Conservation (phyloP, 2,329 filamentous ascomycete genomes). For the Scolecobasidium constrictum region DNA sequence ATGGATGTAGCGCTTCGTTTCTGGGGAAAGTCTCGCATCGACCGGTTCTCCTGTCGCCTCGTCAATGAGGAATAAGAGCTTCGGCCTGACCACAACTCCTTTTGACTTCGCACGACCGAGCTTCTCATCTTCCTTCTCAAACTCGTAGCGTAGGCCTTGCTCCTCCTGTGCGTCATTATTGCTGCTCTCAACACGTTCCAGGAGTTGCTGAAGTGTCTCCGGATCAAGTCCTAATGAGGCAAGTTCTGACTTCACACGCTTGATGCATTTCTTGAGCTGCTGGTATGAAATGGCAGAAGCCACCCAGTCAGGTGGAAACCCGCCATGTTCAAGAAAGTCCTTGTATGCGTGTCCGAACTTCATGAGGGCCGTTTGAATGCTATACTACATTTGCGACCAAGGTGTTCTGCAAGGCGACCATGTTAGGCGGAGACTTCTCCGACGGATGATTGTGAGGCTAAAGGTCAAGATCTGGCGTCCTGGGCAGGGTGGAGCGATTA, state of each 20-base stretch:
- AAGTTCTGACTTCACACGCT: slow-evolving; percentile 65
- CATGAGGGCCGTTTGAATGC: slow-evolving; percentile 44
- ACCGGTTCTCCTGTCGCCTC: slow-evolving; percentile 55
- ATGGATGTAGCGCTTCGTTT: slow-evolving; percentile 54
- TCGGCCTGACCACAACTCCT: slow-evolving; percentile 42
- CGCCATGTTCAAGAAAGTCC: slow-evolving; percentile 56
- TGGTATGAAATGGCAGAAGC: slow-evolving; percentile 72
- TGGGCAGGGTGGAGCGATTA: too few species aligned
- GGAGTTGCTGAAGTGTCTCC: slow-evolving; percentile 55
- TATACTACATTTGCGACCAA: too few species aligned
- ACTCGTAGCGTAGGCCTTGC: slow-evolving; percentile 26
- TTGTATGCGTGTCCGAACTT: slow-evolving; percentile 79
- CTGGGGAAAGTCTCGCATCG: slow-evolving; percentile 55
- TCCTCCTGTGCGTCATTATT: slow-evolving; percentile 12
- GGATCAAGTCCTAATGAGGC: slow-evolving; percentile 59
- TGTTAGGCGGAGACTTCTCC: background rate
- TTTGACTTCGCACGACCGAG: slow-evolving; percentile 11
- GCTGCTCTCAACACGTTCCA: slow-evolving; percentile 27
- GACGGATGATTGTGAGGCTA: background rate
- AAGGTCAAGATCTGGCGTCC: too few species aligned
- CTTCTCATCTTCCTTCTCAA: slow-evolving; percentile 11
- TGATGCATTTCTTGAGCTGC: slow-evolving; percentile 81
- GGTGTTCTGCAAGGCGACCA: too few species aligned
- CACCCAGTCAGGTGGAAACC: slow-evolving; percentile 62
- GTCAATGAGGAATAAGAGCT: slow-evolving; percentile 59